A percentile compares a stretch with the other conserved stretches of the same genome.
phyloP scores from a whole-genome alignment of 306 rosid genomes.

The Trichosanthes cucumerina region DNA sequence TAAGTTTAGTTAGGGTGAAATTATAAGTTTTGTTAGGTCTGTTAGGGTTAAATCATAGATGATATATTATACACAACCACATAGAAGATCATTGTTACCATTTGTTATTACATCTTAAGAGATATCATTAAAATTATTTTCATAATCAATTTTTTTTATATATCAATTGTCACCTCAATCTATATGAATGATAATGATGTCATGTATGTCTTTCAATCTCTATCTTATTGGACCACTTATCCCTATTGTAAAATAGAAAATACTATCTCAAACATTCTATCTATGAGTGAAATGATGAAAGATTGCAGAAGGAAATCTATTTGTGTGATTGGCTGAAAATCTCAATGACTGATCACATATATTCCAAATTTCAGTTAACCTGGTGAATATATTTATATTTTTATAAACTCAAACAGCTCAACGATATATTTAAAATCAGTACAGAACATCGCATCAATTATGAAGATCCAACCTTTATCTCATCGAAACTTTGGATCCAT shows the following conservation, averaged over 20 bases:
- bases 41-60: too few relatives aligned
- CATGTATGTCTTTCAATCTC: too few relatives aligned
- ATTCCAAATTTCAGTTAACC: constrained; percentile 1
- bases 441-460: not conserved
- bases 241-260: not conserved
- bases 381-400: not conserved
- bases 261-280: not conserved
- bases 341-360: not conserved
- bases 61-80: too few relatives aligned
- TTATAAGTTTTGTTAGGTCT: too few relatives aligned
- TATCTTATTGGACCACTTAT: too few relatives aligned
- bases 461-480: not conserved
- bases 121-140: too few relatives aligned
- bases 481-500: not conserved
- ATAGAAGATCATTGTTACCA: too few relatives aligned
- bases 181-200: too few relatives aligned
- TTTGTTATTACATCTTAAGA: too few relatives aligned
- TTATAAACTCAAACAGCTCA: not conserved
- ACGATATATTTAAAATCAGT: not conserved
- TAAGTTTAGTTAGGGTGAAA: too few relatives aligned
- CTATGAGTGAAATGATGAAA: not conserved
- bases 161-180: too few relatives aligned
- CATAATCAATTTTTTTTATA: too few relatives aligned
- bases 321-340: not conserved
- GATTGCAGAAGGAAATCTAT: not conserved